Evolutionary conservation across 192 early-diverging fungal genomes (phyloP).

Genomic region (Dissophora globulifera): DNA sequence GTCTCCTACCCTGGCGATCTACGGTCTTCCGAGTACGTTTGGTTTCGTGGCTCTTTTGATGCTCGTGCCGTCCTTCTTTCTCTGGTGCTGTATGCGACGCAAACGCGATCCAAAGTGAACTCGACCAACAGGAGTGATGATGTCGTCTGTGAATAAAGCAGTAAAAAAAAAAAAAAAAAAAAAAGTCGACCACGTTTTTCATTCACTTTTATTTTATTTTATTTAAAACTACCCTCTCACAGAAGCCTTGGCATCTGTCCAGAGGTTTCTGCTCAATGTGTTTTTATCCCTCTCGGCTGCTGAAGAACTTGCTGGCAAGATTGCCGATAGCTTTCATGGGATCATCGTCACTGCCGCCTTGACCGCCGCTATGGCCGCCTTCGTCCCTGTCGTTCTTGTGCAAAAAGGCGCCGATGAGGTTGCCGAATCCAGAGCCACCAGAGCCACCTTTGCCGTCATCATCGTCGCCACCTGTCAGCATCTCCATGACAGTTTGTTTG

Average conservation of each 20-base stretch:
- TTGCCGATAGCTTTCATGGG: background rate
- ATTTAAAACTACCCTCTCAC: no score
- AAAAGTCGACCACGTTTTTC: background rate
- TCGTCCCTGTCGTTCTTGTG: background rate
- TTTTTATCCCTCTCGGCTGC: slow-evolving; percentile 7
- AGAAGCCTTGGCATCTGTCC: no score
- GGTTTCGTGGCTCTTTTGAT: slow-evolving; percentile 18
- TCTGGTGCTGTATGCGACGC: slow-evolving; percentile 43
- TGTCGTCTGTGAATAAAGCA: no score
- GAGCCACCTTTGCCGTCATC: slow-evolving; percentile 12
- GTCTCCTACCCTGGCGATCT: slow-evolving; percentile 3
- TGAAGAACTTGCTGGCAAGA: slow-evolving; percentile 26
- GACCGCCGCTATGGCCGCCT: background rate
- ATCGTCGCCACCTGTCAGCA: slow-evolving; percentile 16
- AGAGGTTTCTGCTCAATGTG: no score
- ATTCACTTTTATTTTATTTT: slow-evolving; percentile 4
- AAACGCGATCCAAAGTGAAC: background rate
- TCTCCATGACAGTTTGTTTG: slow-evolving; percentile 18
- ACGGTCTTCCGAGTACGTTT: slow-evolving; percentile 4
- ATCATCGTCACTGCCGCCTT: background rate
- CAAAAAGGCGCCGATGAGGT: slow-evolving; percentile 26
- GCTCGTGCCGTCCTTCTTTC: slow-evolving; percentile 41
- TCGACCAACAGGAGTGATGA: no score
- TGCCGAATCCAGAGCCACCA: slow-evolving; percentile 15
- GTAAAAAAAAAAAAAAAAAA: background rate